Percentiles rank a stretch among this genome's conserved stretches.
Conservation (phyloP, 1,284 basidiomycete genomes). For the Tilletia setariae region DNA sequence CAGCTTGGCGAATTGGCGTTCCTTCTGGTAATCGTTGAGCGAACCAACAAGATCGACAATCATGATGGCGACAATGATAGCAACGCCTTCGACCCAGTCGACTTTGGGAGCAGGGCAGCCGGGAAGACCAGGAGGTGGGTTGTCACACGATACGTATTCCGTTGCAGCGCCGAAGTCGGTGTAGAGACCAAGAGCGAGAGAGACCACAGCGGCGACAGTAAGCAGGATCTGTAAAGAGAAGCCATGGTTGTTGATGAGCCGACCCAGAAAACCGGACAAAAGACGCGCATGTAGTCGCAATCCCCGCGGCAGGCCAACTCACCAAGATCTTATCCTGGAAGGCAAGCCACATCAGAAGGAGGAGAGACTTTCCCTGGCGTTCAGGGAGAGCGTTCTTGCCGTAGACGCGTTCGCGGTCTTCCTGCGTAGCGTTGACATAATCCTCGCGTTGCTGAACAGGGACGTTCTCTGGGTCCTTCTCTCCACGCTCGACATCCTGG, state of each 20-base stretch:
- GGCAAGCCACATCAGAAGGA: conserved; percentile 87
- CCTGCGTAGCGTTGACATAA: conserved; percentile 31
- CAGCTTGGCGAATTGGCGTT: conserved; percentile 84
- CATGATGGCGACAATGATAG: conserved; percentile 83
- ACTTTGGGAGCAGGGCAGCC: conserved; percentile 49
- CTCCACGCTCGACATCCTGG: not conserved
- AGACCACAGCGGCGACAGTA: conserved; percentile 84
- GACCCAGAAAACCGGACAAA: not conserved
- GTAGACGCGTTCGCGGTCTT: conserved; percentile 61
- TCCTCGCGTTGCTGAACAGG: conserved; percentile 19
- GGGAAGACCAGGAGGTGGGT: conserved; percentile 48
- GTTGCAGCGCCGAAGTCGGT: conserved; percentile 77
- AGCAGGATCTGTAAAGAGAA: conserved; percentile 70
- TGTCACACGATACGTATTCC: conserved; percentile 58
- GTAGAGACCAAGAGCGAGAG: conserved; percentile 89
- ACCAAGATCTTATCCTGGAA: conserved; percentile 89
- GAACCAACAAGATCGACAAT: conserved; percentile 66
- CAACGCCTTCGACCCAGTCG: conserved; percentile 98
- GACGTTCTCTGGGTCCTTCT: conserved; percentile 25
- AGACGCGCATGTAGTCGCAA: no score
- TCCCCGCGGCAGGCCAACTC: no score
- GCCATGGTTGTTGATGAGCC: no score
- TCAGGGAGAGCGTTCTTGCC: conserved; percentile 79
- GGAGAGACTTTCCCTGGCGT: conserved; percentile 73
- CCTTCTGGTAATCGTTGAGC: conserved; percentile 93